Evolutionary conservation across 2,329 filamentous ascomycete species (phyloP), one percentile per base, ranked within the genome.

Genomic region (Aspergillus calidoustus): DNA sequence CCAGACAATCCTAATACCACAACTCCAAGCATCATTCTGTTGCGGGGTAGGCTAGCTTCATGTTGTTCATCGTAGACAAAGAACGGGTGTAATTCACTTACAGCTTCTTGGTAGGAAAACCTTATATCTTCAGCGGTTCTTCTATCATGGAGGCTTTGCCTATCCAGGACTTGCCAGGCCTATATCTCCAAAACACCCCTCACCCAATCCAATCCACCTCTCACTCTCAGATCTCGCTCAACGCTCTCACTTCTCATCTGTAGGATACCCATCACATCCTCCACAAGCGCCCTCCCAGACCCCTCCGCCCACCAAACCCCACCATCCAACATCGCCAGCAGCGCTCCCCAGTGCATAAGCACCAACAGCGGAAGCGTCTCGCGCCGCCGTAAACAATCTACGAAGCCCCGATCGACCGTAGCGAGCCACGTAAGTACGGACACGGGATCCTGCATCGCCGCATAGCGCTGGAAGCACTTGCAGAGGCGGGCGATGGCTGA

Each of bases 1-100:
- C 58, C 59, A 64, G 50, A 71, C 60, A 15, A 64, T 63, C 48
- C 65, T 64, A 48, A 70, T 49, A 30, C 65, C 62, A 64, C 63
- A 52, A 34, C 31, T 19, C 19, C 19, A 19, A 19, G 19, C 19
- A 19, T 19, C 19, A 19, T 19, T 19, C 19, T 19, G 19, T 34
- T 19, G 19, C 1, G 19, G 19, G 19, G 19, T 19, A 19, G 19
- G 19, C 19, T 19, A 19, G 19, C 19, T 19, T 19, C 19, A 19
- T 19, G 19, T 19, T 19, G 1, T 19, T 19, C 19, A 19, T 19
- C 19, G 19, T 19, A 19, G 19, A 19, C 19, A 19, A 19, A 19
- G 19, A 19, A 19, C 19, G 19, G 19, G 19, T 19, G 19, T 19
- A 19, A 19, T 19, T 19, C 19, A 19, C 19, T 19, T 19, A 19